A percentile compares a stretch with the other conserved stretches of the same genome.
These are phyloP conservation scores for Fusarium piperis DNA, from an alignment of 2,329 filamentous ascomycete genomes.

Conservation along the genomic window DNA sequence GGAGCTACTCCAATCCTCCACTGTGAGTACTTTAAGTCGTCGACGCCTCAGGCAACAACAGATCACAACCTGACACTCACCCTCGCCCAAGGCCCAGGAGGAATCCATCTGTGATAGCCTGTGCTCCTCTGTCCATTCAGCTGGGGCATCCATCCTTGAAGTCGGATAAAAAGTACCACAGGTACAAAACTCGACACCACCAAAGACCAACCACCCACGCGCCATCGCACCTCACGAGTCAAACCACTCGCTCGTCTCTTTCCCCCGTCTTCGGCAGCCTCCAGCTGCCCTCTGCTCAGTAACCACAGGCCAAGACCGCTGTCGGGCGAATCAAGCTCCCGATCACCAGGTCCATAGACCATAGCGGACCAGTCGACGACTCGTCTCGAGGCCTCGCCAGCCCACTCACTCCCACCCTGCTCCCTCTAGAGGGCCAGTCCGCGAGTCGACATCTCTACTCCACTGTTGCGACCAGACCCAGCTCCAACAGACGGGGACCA, in stretches of 20 bases:
- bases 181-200: constrained; percentile 16
- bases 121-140: neutral
- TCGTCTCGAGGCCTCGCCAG: constrained; percentile 20
- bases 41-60: constrained; percentile 27
- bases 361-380: constrained; percentile 35
- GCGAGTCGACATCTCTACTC: constrained; percentile 17
- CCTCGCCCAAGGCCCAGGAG: neutral
- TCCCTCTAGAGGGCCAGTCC: neutral
- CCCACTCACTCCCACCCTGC: constrained; percentile 17
- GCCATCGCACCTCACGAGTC: constrained; percentile 33
- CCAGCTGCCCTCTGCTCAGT: constrained; percentile 17
- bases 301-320: constrained; percentile 2
- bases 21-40: constrained; percentile 11
- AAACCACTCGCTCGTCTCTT: constrained; percentile 28
- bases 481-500: constrained; percentile 32
- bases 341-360: constrained; percentile 20
- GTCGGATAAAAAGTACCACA: constrained; percentile 7
- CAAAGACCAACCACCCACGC: constrained; percentile 32
- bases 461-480: constrained; percentile 22
- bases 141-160: neutral
- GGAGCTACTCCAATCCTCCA: no score
- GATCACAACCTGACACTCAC: neutral
- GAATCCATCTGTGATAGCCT: neutral
- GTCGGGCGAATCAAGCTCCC: constrained; percentile 16
- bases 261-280: constrained; percentile 16